Conservation (phyloP, 176 grass and related monocot species). For the Sorghum bicolor region Sorghum_bicolor_NCBIv3 NC_012871.2:63709001-63709500, state of each 20-base stretch:
- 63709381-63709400: conserved; percentile 10
- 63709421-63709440: not conserved
- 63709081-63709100: not conserved
- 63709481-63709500: not conserved
- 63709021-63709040: not conserved
- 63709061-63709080: not conserved
- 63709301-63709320: conserved; percentile 23
- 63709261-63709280: not conserved
- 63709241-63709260: not conserved
- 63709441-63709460: not conserved
- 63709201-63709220: not conserved
- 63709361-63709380: conserved; percentile 35
- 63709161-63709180: not conserved
- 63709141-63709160: not conserved
- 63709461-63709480: not conserved
- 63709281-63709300: conserved; percentile 16
- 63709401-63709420: not conserved
- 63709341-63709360: conserved; percentile 11
- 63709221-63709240: not conserved
- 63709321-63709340: conserved; percentile 24
- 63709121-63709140: not conserved
- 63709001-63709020: not conserved
- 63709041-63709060: not conserved
- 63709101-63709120: not conserved
- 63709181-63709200: not conserved